Evolutionary conservation across 768 basidiomycete genomes (phyloP).

Genomic region (Amanita thiersii): DNA sequence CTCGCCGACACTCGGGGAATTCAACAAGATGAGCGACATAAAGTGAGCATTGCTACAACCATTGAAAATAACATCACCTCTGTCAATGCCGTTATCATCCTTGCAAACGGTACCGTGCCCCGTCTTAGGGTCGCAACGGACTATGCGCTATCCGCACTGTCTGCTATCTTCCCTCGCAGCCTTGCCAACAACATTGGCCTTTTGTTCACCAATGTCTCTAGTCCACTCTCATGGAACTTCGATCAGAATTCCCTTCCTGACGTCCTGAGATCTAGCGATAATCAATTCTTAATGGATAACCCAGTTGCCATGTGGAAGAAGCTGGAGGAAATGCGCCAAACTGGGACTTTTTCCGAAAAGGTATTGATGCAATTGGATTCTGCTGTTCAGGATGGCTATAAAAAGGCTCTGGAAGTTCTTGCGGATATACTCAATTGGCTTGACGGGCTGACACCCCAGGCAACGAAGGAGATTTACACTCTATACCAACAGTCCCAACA

Average conservation of each 20-base stretch:
- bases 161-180: conserved; percentile 16
- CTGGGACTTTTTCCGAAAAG: too few species aligned
- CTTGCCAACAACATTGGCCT: conserved; percentile 17
- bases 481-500: conserved; percentile 8
- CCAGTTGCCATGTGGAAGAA: too few species aligned
- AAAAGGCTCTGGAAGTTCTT: conserved; percentile 8
- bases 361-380: neutral
- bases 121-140: conserved; percentile 16
- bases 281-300: too few species aligned
- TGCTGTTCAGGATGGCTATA: conserved; percentile 1
- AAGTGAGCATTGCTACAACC: conserved; percentile 16
- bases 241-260: too few species aligned
- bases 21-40: conserved; percentile 16
- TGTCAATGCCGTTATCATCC: conserved; percentile 19
- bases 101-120: conserved; percentile 18
- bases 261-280: too few species aligned
- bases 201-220: conserved; percentile 15
- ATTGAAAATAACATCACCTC: conserved; percentile 13
- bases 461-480: conserved; percentile 9
- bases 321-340: too few species aligned
- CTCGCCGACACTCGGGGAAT: conserved; percentile 20
- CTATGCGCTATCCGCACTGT: conserved; percentile 16
- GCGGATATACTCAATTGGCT: conserved; percentile 11
- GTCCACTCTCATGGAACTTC: conserved; percentile 13
- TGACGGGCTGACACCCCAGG: conserved; percentile 10